Base-by-base conservation (phyloP, 768 basidiomycete species). In the Phlegmacium glaucopus region DNA sequence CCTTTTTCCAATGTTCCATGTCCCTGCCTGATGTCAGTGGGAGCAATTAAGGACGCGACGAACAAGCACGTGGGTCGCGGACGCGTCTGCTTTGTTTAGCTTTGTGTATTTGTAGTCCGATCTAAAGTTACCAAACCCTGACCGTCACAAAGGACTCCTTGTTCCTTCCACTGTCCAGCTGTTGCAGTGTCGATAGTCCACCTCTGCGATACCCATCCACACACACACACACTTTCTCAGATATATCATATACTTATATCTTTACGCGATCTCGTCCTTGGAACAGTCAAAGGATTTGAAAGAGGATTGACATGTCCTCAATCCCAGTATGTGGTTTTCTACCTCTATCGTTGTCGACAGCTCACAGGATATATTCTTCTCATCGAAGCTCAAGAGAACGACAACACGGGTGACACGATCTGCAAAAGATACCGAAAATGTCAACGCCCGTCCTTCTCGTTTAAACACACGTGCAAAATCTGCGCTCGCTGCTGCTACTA, bases 351-450 rank as follows among this genome's bases (percentile, higher is more conserved):
- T 22, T 22, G 22, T 22, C 29, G 38, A 17, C 39, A 22, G 40
- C 12, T 15, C 16, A 37, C 8, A 17, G 39, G n/a, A 18, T 50
- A 16, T 43, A 26, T 49, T 35, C 44, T 32, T 45, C 17, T 37
- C 47, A 41, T 46, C 6, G 53, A 87, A 86, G 76, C n/a, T 80
- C 22, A 22, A 22, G 47, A 80, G 86, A 56, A 81, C 86, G 67
- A 77, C 78, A 40, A 78, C 80, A 48, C 76, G 82, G 63, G 69
- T 75, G 35, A 72, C 77, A 47, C 79, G 79, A 54, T 67, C 74
- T 46, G 69, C 73, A 53, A 81, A 79, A 61, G 80, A 83, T 61
- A 77, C 69, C 61, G 86, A 89, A 75, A 89, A 87, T 61, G 79
- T 80, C 47, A 80, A 78, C 59, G 80, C 83, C 44, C 80, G 81